Evolutionary conservation across 2,329 filamentous ascomycete genomes (phyloP).

Genomic region (Talaromyces sp.): DNA sequence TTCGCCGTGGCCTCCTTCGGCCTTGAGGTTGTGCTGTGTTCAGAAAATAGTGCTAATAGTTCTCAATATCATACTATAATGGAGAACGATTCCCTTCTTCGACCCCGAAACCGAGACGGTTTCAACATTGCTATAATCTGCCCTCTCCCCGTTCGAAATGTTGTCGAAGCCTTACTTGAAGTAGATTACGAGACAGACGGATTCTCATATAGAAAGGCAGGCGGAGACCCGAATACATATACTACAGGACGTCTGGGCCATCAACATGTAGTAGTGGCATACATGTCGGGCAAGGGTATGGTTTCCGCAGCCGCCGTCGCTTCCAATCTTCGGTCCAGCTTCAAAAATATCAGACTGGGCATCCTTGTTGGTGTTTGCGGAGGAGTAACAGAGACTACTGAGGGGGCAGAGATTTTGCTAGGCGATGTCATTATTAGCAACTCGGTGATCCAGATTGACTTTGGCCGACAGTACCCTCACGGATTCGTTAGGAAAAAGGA

Average conservation of each 20-base stretch:
- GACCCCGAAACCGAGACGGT: neutral
- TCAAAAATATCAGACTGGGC: slow-evolving; percentile 17
- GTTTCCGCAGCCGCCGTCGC: neutral
- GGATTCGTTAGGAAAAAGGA: slow-evolving; percentile 14
- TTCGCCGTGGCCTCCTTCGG: no score
- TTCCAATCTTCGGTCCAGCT: slow-evolving; percentile 11
- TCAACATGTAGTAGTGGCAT: slow-evolving; percentile 20
- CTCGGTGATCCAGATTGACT: slow-evolving; percentile 20
- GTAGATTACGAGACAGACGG: neutral
- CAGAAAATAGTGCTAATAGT: no score
- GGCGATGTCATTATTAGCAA: slow-evolving; percentile 27
- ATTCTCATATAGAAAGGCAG: neutral
- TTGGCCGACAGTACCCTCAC: slow-evolving; percentile 17
- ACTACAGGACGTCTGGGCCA: slow-evolving; percentile 17
- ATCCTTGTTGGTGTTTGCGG: slow-evolving; percentile 21
- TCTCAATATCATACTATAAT: neutral
- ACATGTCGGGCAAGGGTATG: slow-evolving; percentile 19
- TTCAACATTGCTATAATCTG: neutral
- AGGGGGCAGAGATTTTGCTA: slow-evolving; percentile 16
- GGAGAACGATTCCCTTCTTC: neutral
- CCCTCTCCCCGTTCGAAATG: neutral
- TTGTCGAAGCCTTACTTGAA: neutral
- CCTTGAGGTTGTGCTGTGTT: no score
- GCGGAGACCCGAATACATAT: slow-evolving; percentile 11
- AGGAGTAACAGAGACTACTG: slow-evolving; percentile 10